Evolutionary conservation across 306 rosid genomes (phyloP).

Genomic region (Ziziphus jujuba): DNA sequence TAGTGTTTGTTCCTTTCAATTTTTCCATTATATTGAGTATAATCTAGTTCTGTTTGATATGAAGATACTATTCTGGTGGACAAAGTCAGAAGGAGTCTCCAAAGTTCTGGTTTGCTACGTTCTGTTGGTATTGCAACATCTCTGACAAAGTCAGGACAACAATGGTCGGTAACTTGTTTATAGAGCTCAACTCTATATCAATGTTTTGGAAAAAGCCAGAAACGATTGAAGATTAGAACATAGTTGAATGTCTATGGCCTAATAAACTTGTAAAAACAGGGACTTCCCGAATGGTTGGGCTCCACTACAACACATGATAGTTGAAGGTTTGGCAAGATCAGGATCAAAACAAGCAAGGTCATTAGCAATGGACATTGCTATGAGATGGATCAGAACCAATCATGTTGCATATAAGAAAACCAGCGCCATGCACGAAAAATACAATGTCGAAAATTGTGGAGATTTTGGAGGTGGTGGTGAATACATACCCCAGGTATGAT

Average conservation of each 20-base stretch:
- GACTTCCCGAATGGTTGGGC: conserved; percentile 99
- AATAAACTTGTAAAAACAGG: conserved; percentile 40
- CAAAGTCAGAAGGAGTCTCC: conserved; percentile 55
- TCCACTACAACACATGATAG: conserved; percentile 91
- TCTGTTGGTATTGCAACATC: conserved; percentile 78
- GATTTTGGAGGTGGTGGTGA: conserved; percentile 85
- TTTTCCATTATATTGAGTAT: conserved; percentile 9
- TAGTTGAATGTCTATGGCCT: neutral
- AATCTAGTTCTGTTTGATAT: neutral
- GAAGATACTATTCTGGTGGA: conserved; percentile 53
- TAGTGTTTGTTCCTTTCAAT: neutral
- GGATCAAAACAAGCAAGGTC: conserved; percentile 67
- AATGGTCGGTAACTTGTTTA: conserved; percentile 51
- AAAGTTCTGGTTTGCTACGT: conserved; percentile 57
- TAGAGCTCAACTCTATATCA: neutral
- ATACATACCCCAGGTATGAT: conserved; percentile 69
- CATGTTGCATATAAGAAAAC: conserved; percentile 69
- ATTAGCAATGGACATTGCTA: conserved; percentile 72
- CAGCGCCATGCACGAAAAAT: conserved; percentile 81
- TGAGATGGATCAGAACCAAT: conserved; percentile 80
- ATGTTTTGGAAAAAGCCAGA: neutral
- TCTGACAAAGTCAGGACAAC: conserved; percentile 60
- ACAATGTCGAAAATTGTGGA: conserved; percentile 68
- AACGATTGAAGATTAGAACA: neutral
- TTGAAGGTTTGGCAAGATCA: conserved; percentile 76